Base-by-base conservation (phyloP, 1,284 basidiomycete species). In the Moniliella sp. region DNA sequence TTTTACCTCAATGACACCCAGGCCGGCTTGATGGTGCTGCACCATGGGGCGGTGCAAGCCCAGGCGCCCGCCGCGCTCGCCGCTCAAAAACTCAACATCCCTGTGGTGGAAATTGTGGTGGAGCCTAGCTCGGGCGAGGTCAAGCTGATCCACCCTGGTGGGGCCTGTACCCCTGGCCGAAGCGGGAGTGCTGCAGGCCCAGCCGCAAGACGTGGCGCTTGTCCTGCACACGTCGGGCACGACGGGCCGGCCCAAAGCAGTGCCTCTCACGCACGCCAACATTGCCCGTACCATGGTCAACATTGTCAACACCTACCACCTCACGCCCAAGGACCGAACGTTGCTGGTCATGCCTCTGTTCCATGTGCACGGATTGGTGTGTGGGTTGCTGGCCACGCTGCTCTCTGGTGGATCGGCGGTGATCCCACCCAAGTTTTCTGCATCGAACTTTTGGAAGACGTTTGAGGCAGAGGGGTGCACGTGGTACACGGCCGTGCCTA, bases 331-430 rank as follows among this genome's bases (percentile, higher is more conserved):
- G 2, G 65, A 66, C 42, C 49, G 62, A n/a, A 63, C 63, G 7
- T 66, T 63, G 44, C 57, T 67, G 16, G 74, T 75, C 64, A 75
- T 75, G 73, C 73, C 73, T 16, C 65, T 74, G 18, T 75, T 73
- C 62, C 73, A 74, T 45, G 71, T 74, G 12, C 72, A 72, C 33
- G 72, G 72, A 19, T 68, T 74, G 27, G 66, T 74, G 17, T 69
- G 71, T 34, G 74, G 72, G 42, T 63, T 75, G 15, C 64, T 74
- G 12, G 68, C 72, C 5, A 70, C 73, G 1, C 55, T 74, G 4
- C 62, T 71, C 25, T 68, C 70, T 12, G 68, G 70, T 3, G 71
- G 71, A 5, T 67, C 66, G 39, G 65, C 71, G 2, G 69, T 74
- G 38, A 69, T 75, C 50, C 72, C 72, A 28, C 54, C 63, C 23